Percentiles rank a stretch among this genome's conserved stretches.
Evolutionary conservation across 345 rosid species (phyloP).

Genomic region (Bruguiera sexangula): DNA sequence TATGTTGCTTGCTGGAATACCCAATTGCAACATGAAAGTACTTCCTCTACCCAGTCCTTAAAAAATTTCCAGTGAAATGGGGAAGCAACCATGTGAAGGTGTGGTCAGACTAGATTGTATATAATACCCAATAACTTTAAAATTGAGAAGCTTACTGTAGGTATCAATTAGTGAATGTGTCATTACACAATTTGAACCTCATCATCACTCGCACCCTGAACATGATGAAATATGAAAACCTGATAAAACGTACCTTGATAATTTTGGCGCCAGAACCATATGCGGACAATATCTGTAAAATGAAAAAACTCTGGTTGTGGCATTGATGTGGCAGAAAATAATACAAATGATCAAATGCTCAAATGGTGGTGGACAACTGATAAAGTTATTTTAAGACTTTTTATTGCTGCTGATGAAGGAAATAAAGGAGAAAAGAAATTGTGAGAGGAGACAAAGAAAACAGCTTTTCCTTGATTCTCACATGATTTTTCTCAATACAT

Average conservation of each 20-base stretch:
- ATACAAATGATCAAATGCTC: background rate
- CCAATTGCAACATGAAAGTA: background rate
- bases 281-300: slow-evolving; percentile 49
- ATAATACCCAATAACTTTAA: background rate
- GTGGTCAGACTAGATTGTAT: background rate
- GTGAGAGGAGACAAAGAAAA: too few relatives aligned
- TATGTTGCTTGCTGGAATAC: background rate
- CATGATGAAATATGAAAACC: background rate
- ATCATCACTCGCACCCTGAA: background rate
- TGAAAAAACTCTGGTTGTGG: background rate
- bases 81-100: background rate
- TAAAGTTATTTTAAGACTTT: too few relatives aligned
- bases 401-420: too few relatives aligned
- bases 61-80: background rate
- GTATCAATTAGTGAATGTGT: too few relatives aligned
- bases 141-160: background rate
- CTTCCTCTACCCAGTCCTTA: background rate
- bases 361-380: background rate
- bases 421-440: too few relatives aligned
- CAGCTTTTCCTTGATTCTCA: too few relatives aligned
- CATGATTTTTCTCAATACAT: too few relatives aligned
- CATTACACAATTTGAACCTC: background rate
- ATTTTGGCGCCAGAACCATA: slow-evolving; percentile 51
- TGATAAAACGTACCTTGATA: slow-evolving; percentile 41
- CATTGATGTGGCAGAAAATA: background rate